Evolutionary conservation across 2,329 filamentous ascomycete species (phyloP), one percentile per base, ranked within the genome.

Genomic region (Fusarium sp.): DNA sequence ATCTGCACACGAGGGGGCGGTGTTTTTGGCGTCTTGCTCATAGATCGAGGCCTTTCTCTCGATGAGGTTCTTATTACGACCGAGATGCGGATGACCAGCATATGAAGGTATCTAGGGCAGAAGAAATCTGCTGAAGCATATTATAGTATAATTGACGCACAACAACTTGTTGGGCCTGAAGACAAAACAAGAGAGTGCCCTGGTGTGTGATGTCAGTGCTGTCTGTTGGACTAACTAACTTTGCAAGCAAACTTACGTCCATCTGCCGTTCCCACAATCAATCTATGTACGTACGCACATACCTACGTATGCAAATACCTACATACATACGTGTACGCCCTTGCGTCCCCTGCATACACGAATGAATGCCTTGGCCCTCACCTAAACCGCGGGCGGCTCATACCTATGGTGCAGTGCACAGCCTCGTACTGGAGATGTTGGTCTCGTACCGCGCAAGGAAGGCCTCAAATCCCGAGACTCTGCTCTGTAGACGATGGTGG

Each of bases 1-100:
- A 49, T 46, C 41, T 53, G 27, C 49, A 54, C 57, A 68, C 66
- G 59, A 36, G 56, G 32, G 19, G 19, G 4, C 38, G 50, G 48
- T 46, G 56, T 54, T 61, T 64, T 55, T 45, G 58, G 56, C 52
- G 49, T 35, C 14, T 49, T 42, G 21, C 33, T 47, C 44, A 36
- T 21, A 21, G 15, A 48, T 54, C 45, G 46, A 44, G 47, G 35
- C 46, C 29, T 23, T 17, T 37, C 21, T 31, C 54, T 29, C 39
- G 60, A 47, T 43, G 17, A 51, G 56, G 39, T 36, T 57, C n/a
- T 56, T 32, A 53, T 44, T 42, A 41, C 49, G 50, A 19, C 39
- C 38, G 31, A 35, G 37, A 63, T 39, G 37, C 32, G 39, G 47
- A 56, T 57, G 50, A 57, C 41, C 44, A 63, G 27, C 15, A 46